phyloP scores from a whole-genome alignment of 768 basidiomycete genomes.

The Agaricus blazei region DNA sequence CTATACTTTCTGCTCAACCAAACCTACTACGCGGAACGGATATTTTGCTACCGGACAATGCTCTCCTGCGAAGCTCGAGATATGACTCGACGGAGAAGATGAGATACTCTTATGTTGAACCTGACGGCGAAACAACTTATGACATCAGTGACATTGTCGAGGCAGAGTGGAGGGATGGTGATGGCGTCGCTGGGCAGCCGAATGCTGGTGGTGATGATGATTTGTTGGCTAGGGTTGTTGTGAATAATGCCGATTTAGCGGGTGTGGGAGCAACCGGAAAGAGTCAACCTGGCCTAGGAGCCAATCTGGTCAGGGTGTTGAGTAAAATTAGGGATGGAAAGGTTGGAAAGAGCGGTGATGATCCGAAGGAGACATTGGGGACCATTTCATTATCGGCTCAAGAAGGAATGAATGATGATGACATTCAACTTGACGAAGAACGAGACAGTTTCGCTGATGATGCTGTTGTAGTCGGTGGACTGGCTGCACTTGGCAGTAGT shows the following conservation, averaged over 20 bases:
- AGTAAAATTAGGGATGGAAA: constrained; percentile 70
- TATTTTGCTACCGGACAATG: constrained; percentile 79
- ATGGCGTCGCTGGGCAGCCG: neutral
- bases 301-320: constrained; percentile 70
- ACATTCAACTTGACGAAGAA: neutral
- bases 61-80: constrained; percentile 78
- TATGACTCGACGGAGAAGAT: constrained; percentile 66
- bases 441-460: neutral
- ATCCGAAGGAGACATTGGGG: constrained; percentile 10
- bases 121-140: constrained; percentile 75
- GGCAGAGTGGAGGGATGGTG: constrained; percentile 70
- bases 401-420: neutral
- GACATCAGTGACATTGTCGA: constrained; percentile 94
- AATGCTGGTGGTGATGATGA: constrained; percentile 32
- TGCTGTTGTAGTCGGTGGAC: constrained; percentile 1
- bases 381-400: neutral
- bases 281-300: constrained; percentile 55
- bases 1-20: constrained; percentile 74
- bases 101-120: constrained; percentile 91
- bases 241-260: constrained; percentile 9
- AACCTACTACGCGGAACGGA: constrained; percentile 89
- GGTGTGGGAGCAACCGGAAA: constrained; percentile 15
- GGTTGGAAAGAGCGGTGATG: constrained; percentile 30
- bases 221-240: constrained; percentile 61
- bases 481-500: constrained; percentile 3